Evolutionary conservation across 2,329 filamentous ascomycete species (phyloP).

Genomic region (Fonsecaea nubica): DNA sequence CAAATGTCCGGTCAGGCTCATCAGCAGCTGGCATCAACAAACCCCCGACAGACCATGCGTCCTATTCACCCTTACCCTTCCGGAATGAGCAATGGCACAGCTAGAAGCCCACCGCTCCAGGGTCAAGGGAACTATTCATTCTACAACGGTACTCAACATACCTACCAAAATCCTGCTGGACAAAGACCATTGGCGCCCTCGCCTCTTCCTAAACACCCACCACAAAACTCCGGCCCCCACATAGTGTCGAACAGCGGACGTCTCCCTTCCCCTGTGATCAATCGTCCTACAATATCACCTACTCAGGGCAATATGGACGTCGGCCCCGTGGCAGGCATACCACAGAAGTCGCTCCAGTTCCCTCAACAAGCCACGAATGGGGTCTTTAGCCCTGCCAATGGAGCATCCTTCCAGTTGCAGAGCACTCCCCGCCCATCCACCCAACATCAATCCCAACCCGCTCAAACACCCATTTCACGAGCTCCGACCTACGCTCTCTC

Average conservation of each 20-base stretch:
- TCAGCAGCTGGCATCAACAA: not conserved
- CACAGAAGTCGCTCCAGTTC: constrained; percentile 43
- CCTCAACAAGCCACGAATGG: constrained; percentile 28
- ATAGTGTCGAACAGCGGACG: constrained; percentile 40
- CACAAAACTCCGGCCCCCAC: constrained; percentile 46
- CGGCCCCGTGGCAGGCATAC: constrained; percentile 54
- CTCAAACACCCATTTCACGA: constrained; percentile 26
- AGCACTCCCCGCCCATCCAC: constrained; percentile 25
- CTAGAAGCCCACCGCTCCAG: constrained; percentile 36
- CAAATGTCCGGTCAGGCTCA: constrained; percentile 7
- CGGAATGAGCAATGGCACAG: constrained; percentile 43
- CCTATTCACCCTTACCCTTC: constrained; percentile 44
- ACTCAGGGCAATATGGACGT: constrained; percentile 58
- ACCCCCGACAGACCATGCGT: constrained; percentile 21
- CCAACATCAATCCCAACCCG: constrained; percentile 16
- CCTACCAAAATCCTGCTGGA: constrained; percentile 41
- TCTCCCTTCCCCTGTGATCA: constrained; percentile 51
- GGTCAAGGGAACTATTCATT: constrained; percentile 37
- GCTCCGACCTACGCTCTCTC: constrained; percentile 47
- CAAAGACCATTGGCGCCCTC: constrained; percentile 44
- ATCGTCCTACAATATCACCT: constrained; percentile 56
- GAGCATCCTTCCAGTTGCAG: constrained; percentile 48
- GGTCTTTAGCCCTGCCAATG: constrained; percentile 40
- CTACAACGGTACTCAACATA: constrained; percentile 34
- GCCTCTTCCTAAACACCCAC: constrained; percentile 47